phyloP scores from a whole-genome alignment of 1,284 basidiomycete species.

The Vanrija pseudolonga region DNA sequence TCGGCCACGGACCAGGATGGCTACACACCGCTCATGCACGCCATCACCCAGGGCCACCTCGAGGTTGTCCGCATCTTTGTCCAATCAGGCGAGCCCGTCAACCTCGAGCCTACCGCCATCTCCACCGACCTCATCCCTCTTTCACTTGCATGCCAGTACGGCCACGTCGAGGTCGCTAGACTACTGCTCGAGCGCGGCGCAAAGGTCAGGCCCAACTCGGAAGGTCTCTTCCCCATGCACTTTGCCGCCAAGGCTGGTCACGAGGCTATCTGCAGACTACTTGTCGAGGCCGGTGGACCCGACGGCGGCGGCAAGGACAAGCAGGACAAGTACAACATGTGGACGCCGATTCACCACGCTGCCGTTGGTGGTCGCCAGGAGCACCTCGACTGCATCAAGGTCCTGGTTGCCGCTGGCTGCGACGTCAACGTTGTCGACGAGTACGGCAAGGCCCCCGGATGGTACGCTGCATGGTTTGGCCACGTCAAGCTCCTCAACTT shows the following conservation, averaged over 20 bases:
- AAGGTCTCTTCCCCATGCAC: conserved; percentile 94
- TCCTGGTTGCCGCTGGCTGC: conserved; percentile 75
- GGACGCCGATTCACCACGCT: conserved; percentile 97
- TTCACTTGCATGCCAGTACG: conserved; percentile 84
- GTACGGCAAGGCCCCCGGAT: conserved; percentile 76
- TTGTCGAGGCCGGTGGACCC: conserved; percentile 59
- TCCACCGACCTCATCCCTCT: conserved; percentile 76
- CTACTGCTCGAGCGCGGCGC: conserved; percentile 76
- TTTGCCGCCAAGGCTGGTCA: conserved; percentile 97
- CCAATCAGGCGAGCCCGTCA: conserved; percentile 57
- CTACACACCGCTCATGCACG: conserved; percentile 88
- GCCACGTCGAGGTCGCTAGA: conserved; percentile 77
- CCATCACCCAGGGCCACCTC: conserved; percentile 79
- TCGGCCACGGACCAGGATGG: conserved; percentile 85
- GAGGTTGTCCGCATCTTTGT: conserved; percentile 76
- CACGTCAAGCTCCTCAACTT: conserved; percentile 72
- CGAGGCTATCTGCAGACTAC: conserved; percentile 70
- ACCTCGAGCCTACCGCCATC: conserved; percentile 56
- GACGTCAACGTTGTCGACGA: conserved; percentile 77
- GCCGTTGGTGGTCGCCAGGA: conserved; percentile 68
- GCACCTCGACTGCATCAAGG: conserved; percentile 67
- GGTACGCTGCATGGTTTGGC: conserved; percentile 98
- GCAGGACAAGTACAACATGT: conserved; percentile 93
- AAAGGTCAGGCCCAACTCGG: conserved; percentile 77
- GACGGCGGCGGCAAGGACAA: conserved; percentile 69